Evolutionary conservation across 2,329 filamentous ascomycete species (phyloP).

Genomic region (Cryphonectria radicalis): DNA sequence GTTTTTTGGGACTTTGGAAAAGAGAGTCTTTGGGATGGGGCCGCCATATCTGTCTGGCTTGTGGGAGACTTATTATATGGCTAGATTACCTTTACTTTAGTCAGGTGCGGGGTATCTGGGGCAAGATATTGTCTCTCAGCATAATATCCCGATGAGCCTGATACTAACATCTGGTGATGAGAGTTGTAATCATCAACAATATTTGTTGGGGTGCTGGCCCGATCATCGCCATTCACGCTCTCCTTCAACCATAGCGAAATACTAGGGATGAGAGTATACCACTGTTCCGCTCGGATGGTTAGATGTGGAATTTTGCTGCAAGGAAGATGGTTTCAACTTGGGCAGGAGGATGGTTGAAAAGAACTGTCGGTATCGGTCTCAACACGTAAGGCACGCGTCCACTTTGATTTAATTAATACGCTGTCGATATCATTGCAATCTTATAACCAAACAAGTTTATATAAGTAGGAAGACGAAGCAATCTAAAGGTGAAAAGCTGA

Average conservation of each 20-base stretch:
- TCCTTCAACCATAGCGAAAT: background rate
- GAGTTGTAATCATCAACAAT: background rate
- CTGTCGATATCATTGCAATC: too few relatives aligned
- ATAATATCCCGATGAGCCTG: background rate
- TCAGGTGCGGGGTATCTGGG: too few relatives aligned
- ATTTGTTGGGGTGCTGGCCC: background rate
- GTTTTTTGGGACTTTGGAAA: too few relatives aligned
- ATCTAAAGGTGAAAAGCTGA: background rate
- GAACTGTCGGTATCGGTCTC: background rate
- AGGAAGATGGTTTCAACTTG: background rate
- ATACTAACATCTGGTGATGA: background rate
- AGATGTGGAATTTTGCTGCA: background rate
- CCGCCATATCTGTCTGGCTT: background rate
- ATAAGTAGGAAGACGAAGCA: background rate
- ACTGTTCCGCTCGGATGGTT: background rate
- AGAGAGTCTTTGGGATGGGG: background rate
- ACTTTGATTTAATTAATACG: too few relatives aligned
- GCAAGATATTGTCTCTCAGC: too few relatives aligned
- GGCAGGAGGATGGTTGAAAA: background rate
- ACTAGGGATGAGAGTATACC: slow-evolving; percentile 3
- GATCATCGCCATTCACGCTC: background rate
- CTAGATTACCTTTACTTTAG: too few relatives aligned
- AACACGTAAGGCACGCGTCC: background rate
- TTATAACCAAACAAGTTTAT: too few relatives aligned
- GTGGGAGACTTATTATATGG: too few relatives aligned